Evolutionary conservation across 129 eudicot genomes (phyloP).

Genomic region (Erigeron canadensis): DNA sequence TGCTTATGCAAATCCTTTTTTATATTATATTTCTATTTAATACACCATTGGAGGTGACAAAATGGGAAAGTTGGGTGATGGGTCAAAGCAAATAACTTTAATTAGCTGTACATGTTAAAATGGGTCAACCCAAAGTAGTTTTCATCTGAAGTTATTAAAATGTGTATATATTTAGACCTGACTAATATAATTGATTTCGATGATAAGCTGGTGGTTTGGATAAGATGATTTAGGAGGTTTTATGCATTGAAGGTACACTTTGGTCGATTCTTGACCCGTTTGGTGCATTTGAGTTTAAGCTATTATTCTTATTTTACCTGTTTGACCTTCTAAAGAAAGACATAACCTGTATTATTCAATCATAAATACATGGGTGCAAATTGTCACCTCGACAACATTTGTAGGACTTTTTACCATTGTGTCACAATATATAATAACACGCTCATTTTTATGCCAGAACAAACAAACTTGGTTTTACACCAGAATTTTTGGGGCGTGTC

Average conservation of each 20-base stretch:
- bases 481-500: constrained; percentile 96
- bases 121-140: not conserved
- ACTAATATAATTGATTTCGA: not conserved
- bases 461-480: constrained; percentile 87
- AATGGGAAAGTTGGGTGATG: not conserved
- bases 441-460: constrained; percentile 48
- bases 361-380: not conserved
- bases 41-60: not conserved
- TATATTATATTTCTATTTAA: not conserved
- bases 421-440: constrained; percentile 8
- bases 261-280: not conserved
- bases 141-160: not conserved
- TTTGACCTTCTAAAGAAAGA: not conserved
- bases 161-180: not conserved
- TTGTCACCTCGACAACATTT: constrained; percentile 4
- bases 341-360: not conserved
- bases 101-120: not conserved
- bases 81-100: not conserved
- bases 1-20: not conserved
- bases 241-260: not conserved
- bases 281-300: not conserved
- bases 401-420: not conserved
- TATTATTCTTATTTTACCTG: not conserved
- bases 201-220: not conserved
- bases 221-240: constrained; percentile 1